Evolutionary conservation across 2,329 filamentous ascomycete species (phyloP), one percentile per base, ranked within the genome.

Genomic region (Paraphaeosphaeria sporulosa): DNA sequence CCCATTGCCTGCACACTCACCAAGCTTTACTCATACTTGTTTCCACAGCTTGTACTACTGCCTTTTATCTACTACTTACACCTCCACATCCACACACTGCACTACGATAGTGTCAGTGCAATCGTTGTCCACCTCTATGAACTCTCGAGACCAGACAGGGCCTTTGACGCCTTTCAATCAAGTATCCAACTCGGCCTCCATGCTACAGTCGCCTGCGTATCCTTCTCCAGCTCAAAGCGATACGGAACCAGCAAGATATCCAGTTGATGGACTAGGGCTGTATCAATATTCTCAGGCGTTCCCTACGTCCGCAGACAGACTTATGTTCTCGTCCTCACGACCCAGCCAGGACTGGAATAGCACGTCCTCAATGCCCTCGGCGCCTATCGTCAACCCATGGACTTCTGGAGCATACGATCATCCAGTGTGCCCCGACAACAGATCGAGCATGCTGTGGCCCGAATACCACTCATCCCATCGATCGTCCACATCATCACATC

Each of bases 121-220:
- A 30, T 50, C 43, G 57, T 32, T 21, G 49, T 48, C 54, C 64
- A 64, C 62, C 62, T 61, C 57, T 63, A 68, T 74, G 69, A 63
- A 63, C 40, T 71, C 73, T 53, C 57, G 70, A 36, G 72, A 71
- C 53, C 74, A 76, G 40, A 67, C 69, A 34, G 74, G 71, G 48
- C 71, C 76, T 62, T 70, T 73, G 38, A 74, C 75, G 40, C 75
- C 73, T 42, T 76, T 75, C 58, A 74, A 76, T 53, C 71, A 73
- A 61, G 61, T 66, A 38, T 65, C 73, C 50, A 69, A 64, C 55
- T 50, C 65, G 17, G 57, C 60, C 21, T 62, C 72, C 19, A 55
- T 76, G 43, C 61, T 73, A 23, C 71, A 77, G 36, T 68, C 73
- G 5, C 63, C 71, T 21, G 67, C 71, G 38, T 79, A 78, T 61